These are phyloP conservation scores for Lignosus rhinocerotis DNA, from an alignment of 1,284 basidiomycete species.

Conservation along the genomic window DNA sequence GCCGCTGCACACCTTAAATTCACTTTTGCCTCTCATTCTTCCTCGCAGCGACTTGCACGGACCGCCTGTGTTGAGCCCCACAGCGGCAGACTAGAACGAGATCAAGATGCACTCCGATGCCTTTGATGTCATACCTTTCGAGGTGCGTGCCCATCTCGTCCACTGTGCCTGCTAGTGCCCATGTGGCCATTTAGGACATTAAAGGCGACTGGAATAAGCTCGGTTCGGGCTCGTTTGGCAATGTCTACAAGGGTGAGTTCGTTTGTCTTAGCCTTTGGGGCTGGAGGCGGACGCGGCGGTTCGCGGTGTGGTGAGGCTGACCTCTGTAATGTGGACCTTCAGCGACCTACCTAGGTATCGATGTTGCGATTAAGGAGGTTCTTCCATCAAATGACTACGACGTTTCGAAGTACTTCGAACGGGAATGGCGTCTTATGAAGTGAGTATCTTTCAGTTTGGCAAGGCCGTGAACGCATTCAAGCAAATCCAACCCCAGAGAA, in stretches of 20 bases:
- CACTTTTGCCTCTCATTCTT: neutral
- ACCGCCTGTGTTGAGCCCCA: no score
- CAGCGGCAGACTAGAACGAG: slow-evolving; percentile 1
- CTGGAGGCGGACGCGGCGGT: neutral
- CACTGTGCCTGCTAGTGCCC: slow-evolving; percentile 5
- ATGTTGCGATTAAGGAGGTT: slow-evolving; percentile 96
- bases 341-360: slow-evolving; percentile 92
- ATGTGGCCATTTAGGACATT: slow-evolving; percentile 63
- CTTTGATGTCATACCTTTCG: slow-evolving; percentile 82
- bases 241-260: slow-evolving; percentile 80
- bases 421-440: slow-evolving; percentile 97
- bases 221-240: slow-evolving; percentile 90
- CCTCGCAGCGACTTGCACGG: neutral
- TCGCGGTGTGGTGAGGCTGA: slow-evolving; percentile 12
- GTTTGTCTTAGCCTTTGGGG: neutral
- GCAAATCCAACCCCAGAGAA: slow-evolving; percentile 46
- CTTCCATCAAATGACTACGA: slow-evolving; percentile 88
- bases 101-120: slow-evolving; percentile 50
- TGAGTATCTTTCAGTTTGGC: slow-evolving; percentile 27
- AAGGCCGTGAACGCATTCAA: neutral
- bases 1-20: slow-evolving; percentile 7
- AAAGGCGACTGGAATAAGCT: slow-evolving; percentile 86
- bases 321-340: neutral
- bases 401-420: slow-evolving; percentile 95
- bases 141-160: slow-evolving; percentile 45